A percentile compares a stretch with the other conserved stretches of the same genome.
Evolutionary conservation across 1,284 basidiomycete genomes (phyloP).

Genomic region (Boletellus deceptivus): DNA sequence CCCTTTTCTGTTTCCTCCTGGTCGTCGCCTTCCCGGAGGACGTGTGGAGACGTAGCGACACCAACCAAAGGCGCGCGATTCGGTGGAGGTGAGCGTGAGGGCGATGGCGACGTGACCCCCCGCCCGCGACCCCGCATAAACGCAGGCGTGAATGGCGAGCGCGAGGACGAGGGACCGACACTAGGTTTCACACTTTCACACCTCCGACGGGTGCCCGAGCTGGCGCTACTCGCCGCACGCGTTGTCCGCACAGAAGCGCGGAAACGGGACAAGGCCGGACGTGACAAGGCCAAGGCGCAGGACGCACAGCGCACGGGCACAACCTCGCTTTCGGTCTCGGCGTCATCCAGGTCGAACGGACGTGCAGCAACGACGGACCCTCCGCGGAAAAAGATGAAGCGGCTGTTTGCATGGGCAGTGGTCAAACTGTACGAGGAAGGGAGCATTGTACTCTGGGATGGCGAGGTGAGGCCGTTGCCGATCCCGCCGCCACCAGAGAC

Average conservation of each 20-base stretch:
- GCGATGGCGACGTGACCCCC: constrained; percentile 13
- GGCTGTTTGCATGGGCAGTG: constrained; percentile 60
- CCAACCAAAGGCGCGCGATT: constrained; percentile 22
- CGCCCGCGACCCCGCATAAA: constrained; percentile 5
- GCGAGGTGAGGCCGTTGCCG: constrained; percentile 39
- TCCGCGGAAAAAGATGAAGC: constrained; percentile 49
- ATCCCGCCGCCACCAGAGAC: not conserved
- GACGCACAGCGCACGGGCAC: not conserved
- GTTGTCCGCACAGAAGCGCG: constrained; percentile 58
- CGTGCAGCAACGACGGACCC: constrained; percentile 10
- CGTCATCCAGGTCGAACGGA: not conserved
- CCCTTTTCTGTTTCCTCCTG: not conserved
- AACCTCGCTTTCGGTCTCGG: not conserved
- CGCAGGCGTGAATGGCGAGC: not conserved
- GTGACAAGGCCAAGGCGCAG: constrained; percentile 14
- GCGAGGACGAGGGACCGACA: constrained; percentile 2
- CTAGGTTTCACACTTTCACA: constrained; percentile 68
- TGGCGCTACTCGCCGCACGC: constrained; percentile 47
- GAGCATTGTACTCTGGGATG: constrained; percentile 65
- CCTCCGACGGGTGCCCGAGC: constrained; percentile 69
- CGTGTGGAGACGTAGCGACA: constrained; percentile 10
- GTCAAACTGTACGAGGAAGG: constrained; percentile 61
- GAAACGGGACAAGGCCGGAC: constrained; percentile 47
- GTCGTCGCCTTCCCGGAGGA: constrained; percentile 4
- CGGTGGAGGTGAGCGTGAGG: not conserved